A percentile compares a stretch with the other conserved stretches of the same genome.
Conservation (phyloP, 257 asterid species). For the Anisodus acutangulus region DNA sequence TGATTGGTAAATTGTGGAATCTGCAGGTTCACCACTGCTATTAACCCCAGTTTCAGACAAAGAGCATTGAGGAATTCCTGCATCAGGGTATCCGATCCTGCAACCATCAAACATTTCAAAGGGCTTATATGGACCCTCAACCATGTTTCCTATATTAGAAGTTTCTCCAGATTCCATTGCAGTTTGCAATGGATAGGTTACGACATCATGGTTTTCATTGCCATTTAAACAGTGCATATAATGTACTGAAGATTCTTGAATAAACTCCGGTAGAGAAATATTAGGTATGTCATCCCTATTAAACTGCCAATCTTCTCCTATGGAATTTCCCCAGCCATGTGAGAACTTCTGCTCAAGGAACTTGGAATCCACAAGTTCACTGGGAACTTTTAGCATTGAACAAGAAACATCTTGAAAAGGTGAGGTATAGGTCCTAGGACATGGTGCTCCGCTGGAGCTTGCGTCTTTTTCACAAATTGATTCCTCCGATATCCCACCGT, state of each 20-base stretch:
- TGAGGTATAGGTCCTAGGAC: conserved; percentile 37
- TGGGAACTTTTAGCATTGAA: conserved; percentile 51
- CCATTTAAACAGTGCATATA: conserved; percentile 48
- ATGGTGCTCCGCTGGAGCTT: not conserved
- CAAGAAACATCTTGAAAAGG: conserved; percentile 48
- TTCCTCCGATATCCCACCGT: conserved; percentile 49
- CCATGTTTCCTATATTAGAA: conserved; percentile 45
- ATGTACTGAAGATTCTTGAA: conserved; percentile 43
- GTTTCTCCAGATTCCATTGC: conserved; percentile 45
- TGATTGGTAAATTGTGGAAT: conserved; percentile 42
- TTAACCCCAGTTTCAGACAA: conserved; percentile 40
- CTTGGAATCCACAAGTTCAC: conserved; percentile 45
- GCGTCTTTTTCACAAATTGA: conserved; percentile 31
- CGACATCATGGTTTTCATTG: conserved; percentile 40
- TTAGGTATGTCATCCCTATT: conserved; percentile 62
- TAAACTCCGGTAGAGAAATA: conserved; percentile 52
- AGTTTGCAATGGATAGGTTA: conserved; percentile 41
- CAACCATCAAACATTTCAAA: conserved; percentile 41
- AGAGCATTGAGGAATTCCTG: conserved; percentile 49
- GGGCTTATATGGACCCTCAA: conserved; percentile 49
- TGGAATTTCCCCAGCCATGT: conserved; percentile 59
- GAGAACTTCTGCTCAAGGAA: conserved; percentile 58
- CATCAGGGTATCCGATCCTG: conserved; percentile 41
- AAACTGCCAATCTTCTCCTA: conserved; percentile 63
- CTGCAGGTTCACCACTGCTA: conserved; percentile 45